phyloP scores from a whole-genome alignment of 2,329 filamentous ascomycete species.

The Gnomoniopsis smithogilvyi region DNA sequence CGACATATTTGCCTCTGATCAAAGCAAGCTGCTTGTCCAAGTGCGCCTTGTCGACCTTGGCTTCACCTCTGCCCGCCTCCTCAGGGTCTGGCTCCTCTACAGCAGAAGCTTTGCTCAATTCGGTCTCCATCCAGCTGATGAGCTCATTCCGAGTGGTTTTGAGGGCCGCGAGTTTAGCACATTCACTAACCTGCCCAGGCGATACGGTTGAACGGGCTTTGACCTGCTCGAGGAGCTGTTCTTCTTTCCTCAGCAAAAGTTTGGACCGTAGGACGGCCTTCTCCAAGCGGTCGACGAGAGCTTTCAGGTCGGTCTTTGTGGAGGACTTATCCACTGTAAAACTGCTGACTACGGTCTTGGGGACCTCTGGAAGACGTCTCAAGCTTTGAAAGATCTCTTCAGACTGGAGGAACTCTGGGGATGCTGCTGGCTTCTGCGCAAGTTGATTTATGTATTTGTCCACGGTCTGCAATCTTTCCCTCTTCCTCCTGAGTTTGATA shows the following conservation, averaged over 20 bases:
- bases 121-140: constrained; percentile 63
- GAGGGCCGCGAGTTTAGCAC: constrained; percentile 49
- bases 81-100: constrained; percentile 23
- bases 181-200: constrained; percentile 31
- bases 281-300: constrained; percentile 50
- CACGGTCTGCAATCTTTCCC: constrained; percentile 46
- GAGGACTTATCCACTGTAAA: constrained; percentile 40
- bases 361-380: constrained; percentile 45
- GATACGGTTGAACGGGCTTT: constrained; percentile 35
- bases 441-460: constrained; percentile 50
- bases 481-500: constrained; percentile 50
- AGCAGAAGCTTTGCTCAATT: constrained; percentile 50
- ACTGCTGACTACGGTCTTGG: constrained; percentile 47
- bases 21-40: constrained; percentile 39
- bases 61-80: constrained; percentile 12
- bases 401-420: constrained; percentile 46
- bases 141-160: constrained; percentile 55
- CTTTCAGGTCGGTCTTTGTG: constrained; percentile 40
- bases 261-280: constrained; percentile 58
- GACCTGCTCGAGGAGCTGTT: constrained; percentile 49
- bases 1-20: constrained; percentile 52
- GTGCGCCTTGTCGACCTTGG: constrained; percentile 20
- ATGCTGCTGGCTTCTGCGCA: constrained; percentile 48
- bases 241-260: constrained; percentile 53
- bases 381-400: constrained; percentile 44